Evolutionary conservation across 1,284 basidiomycete genomes (phyloP).

Genomic region (Wolfiporia cocos): DNA sequence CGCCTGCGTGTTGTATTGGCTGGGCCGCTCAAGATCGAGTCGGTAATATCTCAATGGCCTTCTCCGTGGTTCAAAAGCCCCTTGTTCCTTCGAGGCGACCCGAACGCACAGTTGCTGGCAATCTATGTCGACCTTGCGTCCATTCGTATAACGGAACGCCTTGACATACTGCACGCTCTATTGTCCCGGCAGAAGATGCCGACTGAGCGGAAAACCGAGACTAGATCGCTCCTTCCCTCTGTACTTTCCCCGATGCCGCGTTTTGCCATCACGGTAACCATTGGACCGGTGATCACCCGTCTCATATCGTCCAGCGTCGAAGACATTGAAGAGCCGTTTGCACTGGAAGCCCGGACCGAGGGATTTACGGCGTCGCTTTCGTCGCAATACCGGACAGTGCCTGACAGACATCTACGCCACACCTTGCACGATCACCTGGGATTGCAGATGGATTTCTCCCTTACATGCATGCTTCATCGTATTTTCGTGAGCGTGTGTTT

Average conservation of each 20-base stretch:
- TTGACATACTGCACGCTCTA: constrained; percentile 43
- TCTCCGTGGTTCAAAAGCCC: constrained; percentile 42
- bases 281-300: constrained; percentile 41
- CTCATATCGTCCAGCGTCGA: constrained; percentile 38
- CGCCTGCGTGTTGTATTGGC: constrained; percentile 39
- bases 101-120: constrained; percentile 53
- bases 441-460: constrained; percentile 19
- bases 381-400: constrained; percentile 18
- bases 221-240: constrained; percentile 22
- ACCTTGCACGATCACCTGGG: constrained; percentile 17
- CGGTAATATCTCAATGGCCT: constrained; percentile 55
- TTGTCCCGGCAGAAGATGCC: constrained; percentile 23
- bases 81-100: constrained; percentile 49
- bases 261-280: constrained; percentile 38
- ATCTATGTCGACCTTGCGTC: constrained; percentile 39
- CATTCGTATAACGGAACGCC: constrained; percentile 43
- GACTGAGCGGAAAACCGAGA: constrained; percentile 16
- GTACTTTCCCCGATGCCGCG: constrained; percentile 43
- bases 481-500: constrained; percentile 22
- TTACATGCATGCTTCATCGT: constrained; percentile 16
- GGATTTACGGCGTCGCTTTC: constrained; percentile 17
- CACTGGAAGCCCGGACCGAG: constrained; percentile 35
- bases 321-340: constrained; percentile 34
- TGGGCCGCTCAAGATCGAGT: constrained; percentile 35
- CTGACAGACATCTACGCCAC: constrained; percentile 16